Evolutionary conservation across 805 yeast genomes (phyloP).

Genomic region (Candida germanica): DNA sequence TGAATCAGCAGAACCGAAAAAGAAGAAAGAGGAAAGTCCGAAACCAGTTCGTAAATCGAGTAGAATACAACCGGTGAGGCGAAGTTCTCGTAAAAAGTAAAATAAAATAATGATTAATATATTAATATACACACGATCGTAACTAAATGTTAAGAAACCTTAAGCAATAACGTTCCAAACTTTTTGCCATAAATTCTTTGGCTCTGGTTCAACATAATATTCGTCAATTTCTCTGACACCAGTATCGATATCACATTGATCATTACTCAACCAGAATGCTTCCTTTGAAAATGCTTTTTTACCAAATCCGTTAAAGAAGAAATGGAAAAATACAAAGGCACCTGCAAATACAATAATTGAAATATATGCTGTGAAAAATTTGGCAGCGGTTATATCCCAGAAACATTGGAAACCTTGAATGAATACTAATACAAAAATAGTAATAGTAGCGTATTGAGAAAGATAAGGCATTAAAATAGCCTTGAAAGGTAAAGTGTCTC

Average conservation of each 20-base stretch:
- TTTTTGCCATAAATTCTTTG: constrained; percentile 52
- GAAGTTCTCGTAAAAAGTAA: constrained; percentile 18
- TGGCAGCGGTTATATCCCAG: constrained; percentile 49
- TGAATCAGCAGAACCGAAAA: constrained; percentile 6
- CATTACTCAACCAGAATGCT: constrained; percentile 44
- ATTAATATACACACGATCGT: constrained; percentile 5
- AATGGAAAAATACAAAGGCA: constrained; percentile 54
- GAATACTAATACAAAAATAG: constrained; percentile 54
- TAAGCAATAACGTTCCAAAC: constrained; percentile 44
- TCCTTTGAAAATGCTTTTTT: constrained; percentile 30
- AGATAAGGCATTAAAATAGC: constrained; percentile 66
- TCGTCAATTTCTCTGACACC: constrained; percentile 65
- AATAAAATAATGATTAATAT: not conserved
- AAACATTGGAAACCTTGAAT: constrained; percentile 73
- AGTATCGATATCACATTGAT: constrained; percentile 67
- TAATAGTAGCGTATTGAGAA: constrained; percentile 60
- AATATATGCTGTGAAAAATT: constrained; percentile 69
- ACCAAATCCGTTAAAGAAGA: constrained; percentile 43
- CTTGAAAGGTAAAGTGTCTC: constrained; percentile 72
- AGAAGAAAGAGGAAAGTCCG: constrained; percentile 18
- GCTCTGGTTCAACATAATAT: constrained; percentile 54
- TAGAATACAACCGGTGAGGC: constrained; percentile 14
- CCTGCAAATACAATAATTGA: constrained; percentile 60
- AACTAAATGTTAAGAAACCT: no score
- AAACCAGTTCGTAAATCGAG: constrained; percentile 7